A percentile compares a stretch with the other conserved stretches of the same genome.
phyloP scores from a whole-genome alignment of 352 stramenopile genomes.

The Pythium guiyangense region DNA sequence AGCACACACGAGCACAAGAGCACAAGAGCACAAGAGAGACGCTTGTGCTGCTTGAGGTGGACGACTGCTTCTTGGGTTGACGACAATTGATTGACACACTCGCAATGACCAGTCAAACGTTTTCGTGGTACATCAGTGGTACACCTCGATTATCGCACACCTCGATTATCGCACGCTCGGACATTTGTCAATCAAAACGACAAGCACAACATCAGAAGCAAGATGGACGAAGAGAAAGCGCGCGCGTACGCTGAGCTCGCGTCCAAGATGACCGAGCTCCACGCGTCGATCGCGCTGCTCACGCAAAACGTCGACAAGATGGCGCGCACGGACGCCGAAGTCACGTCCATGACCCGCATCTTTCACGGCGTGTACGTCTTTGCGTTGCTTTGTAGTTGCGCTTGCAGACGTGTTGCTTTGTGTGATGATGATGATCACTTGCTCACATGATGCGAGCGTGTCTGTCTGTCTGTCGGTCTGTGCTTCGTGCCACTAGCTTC shows the following conservation, averaged over 20 bases:
- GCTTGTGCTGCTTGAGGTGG: too few relatives aligned
- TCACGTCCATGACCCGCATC: constrained; percentile 66
- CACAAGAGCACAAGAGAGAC: neutral
- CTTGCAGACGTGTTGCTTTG: too few relatives aligned
- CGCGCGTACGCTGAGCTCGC: constrained; percentile 62
- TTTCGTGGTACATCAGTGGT: neutral
- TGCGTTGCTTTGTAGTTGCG: too few relatives aligned
- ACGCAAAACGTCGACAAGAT: constrained; percentile 75
- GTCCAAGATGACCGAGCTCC: constrained; percentile 70
- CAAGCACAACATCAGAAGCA: too few relatives aligned
- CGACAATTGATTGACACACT: neutral
- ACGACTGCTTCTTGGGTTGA: too few relatives aligned
- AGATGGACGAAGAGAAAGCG: constrained; percentile 72
- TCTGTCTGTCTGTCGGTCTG: too few relatives aligned
- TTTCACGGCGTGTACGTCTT: constrained; percentile 67
- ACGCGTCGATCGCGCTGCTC: constrained; percentile 64
- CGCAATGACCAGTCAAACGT: neutral
- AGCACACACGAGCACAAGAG: too few relatives aligned
- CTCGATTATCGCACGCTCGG: too few relatives aligned
- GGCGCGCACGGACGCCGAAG: constrained; percentile 58
- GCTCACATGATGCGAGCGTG: too few relatives aligned
- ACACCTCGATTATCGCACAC: too few relatives aligned
- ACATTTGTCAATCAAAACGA: too few relatives aligned
- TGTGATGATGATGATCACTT: too few relatives aligned
- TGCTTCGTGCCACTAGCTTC: constrained; percentile 20